A percentile compares a stretch with the other conserved stretches of the same genome.
Evolutionary conservation across 768 basidiomycete genomes (phyloP).

Genomic region (Lentinula sp.): DNA sequence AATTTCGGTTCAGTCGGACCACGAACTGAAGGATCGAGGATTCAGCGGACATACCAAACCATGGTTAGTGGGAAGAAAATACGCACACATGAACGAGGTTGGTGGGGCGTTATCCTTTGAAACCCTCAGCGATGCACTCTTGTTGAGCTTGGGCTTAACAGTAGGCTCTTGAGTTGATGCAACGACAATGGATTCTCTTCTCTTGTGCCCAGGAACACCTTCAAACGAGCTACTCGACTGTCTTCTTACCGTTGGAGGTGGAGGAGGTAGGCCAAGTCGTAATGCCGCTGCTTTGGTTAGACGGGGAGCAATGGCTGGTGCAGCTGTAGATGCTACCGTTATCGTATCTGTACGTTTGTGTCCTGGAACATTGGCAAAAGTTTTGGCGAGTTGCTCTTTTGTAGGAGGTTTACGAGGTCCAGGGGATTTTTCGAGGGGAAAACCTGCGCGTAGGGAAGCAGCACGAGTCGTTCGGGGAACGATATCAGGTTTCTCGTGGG

Average conservation of each 20-base stretch:
- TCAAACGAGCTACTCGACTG: conserved; percentile 48
- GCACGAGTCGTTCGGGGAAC: conserved; percentile 73
- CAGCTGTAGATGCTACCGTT: conserved; percentile 65
- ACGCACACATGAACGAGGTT: conserved; percentile 67
- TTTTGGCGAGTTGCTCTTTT: conserved; percentile 55
- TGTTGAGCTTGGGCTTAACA: conserved; percentile 71
- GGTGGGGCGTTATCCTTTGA: conserved; percentile 59
- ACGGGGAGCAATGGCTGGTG: conserved; percentile 65
- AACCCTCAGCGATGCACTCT: conserved; percentile 63
- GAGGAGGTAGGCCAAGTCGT: conserved; percentile 49
- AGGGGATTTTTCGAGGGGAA: conserved; percentile 36
- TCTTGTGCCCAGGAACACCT: conserved; percentile 82
- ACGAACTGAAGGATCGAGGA: conserved; percentile 34
- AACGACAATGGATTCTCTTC: conserved; percentile 69
- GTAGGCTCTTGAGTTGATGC: conserved; percentile 59
- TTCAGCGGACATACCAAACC: not conserved
- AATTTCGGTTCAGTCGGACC: conserved; percentile 33
- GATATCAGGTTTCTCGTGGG: conserved; percentile 59
- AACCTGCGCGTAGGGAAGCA: conserved; percentile 66
- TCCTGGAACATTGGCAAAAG: conserved; percentile 75
- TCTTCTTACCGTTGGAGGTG: conserved; percentile 32
- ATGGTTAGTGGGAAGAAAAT: no score
- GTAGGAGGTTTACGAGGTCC: conserved; percentile 47
- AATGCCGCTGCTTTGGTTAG: conserved; percentile 75
- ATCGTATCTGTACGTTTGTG: conserved; percentile 72